Evolutionary conservation across 495 filamentous ascomycete species (phyloP).

Genomic region (Bathelium albidoporum): DNA sequence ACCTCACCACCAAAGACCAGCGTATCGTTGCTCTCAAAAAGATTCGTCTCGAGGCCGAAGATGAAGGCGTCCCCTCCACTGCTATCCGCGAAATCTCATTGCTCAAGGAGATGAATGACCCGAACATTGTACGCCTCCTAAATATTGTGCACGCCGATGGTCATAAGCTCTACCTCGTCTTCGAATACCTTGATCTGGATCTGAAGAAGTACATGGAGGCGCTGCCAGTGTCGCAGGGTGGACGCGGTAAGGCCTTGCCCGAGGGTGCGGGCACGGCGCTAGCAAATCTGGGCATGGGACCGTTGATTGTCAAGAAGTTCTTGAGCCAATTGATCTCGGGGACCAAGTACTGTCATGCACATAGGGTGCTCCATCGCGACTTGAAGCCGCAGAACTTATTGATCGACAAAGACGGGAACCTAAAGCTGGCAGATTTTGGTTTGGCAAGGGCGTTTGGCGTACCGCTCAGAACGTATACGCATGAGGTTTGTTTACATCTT

Average conservation of each 20-base stretch:
- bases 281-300: conserved; percentile 66
- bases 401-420: conserved; percentile 86
- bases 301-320: conserved; percentile 87
- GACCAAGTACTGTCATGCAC: conserved; percentile 90
- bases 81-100: conserved; percentile 97
- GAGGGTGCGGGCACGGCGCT: conserved; percentile 61
- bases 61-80: conserved; percentile 87
- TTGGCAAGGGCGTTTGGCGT: conserved; percentile 94
- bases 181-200: conserved; percentile 97
- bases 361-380: conserved; percentile 89
- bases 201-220: conserved; percentile 99
- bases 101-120: conserved; percentile 98
- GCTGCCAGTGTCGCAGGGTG: conserved; percentile 80
- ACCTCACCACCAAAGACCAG: conserved; percentile 84
- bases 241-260: conserved; percentile 76
- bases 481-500: conserved; percentile 53
- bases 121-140: conserved; percentile 93
- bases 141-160: conserved; percentile 98
- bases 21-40: conserved; percentile 88
- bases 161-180: conserved; percentile 96
- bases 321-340: conserved; percentile 90
- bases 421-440: conserved; percentile 97
- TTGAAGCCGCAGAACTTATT: conserved; percentile 97
- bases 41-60: conserved; percentile 97
- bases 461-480: conserved; percentile 90